Evolutionary conservation across 1,139 yeast genomes (phyloP).

Genomic region (Hansenula sp.): DNA sequence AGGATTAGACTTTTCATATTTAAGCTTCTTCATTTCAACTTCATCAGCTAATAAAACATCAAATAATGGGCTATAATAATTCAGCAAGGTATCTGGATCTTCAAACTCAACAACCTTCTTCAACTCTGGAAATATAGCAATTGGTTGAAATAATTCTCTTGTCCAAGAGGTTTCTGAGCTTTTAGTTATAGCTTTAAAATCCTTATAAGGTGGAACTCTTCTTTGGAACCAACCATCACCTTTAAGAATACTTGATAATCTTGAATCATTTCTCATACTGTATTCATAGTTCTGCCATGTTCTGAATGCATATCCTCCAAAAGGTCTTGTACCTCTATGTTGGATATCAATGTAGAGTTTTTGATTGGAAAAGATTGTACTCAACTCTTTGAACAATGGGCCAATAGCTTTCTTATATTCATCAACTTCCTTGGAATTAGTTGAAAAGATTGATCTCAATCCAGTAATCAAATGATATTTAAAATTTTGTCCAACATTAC

Average conservation of each 20-base stretch:
- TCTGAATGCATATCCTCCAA: background rate
- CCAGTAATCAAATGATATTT: too few relatives aligned
- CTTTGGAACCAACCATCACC: background rate
- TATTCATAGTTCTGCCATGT: background rate
- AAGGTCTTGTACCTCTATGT: background rate
- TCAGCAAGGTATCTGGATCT: background rate
- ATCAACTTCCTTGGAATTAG: too few relatives aligned
- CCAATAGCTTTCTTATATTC: too few relatives aligned
- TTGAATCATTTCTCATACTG: background rate
- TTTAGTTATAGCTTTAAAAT: background rate
- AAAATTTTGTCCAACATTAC: too few relatives aligned
- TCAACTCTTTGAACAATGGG: background rate
- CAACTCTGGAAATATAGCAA: background rate
- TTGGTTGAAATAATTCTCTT: background rate
- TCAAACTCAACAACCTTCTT: background rate
- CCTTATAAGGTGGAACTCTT: background rate
- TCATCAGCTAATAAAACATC: background rate
- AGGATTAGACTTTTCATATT: background rate
- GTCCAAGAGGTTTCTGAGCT: background rate
- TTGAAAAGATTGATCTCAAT: too few relatives aligned
- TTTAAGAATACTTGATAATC: background rate
- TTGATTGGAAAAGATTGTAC: background rate
- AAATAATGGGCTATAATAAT: background rate
- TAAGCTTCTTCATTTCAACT: background rate
- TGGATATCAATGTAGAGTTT: background rate